Evolutionary conservation across 768 basidiomycete genomes (phyloP), one percentile per base, ranked within the genome.

Genomic region (Termitomyces sp.): DNA sequence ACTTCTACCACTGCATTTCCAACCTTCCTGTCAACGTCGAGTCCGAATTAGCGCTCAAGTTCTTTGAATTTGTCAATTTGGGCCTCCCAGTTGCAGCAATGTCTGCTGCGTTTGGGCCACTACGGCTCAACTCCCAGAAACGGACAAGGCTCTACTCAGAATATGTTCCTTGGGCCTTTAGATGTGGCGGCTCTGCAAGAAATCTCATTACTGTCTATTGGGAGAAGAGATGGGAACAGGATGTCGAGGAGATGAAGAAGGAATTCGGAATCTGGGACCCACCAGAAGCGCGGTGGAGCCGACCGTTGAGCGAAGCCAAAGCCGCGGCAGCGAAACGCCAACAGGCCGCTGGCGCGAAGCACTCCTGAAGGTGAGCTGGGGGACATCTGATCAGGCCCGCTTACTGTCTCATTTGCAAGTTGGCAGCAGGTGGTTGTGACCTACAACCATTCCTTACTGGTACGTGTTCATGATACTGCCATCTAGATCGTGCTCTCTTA

Each of bases 1-100:
- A 99, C 76, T 90, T 98, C 66, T 97, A 98, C 71, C 97, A 99
- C 70, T 92, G 92, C 68, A 83, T 98, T 62, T 88, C 87, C 76
- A 86, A 86, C 67, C 81, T 98, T 9, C 95, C 94, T 0, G 94
- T 98, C 60, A 89, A 88, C 63, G 90, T 96, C 68, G 85, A 91
- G 60, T 92, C 90, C 51, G 97, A 99, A 72, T 82, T 99, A 33
- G 93, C 94, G 1, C 84, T 98, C 73, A 99, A 99, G 71, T 89
- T 86, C 67, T 94, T 98, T 68, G 97, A 98, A 73, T 90, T 96
- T 61, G 84, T 91, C 33, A 98, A 99, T 75, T 81, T 97, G 67
- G 88, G 90, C 15, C 81, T 98, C 2, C 96, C 96, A 1, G 90
- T 98, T 78, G 85, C 96, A 1, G 87, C 82, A 4, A 76, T 98